phyloP scores from a whole-genome alignment of 306 rosid species.

The Dalbergia cochinchinensis region DNA sequence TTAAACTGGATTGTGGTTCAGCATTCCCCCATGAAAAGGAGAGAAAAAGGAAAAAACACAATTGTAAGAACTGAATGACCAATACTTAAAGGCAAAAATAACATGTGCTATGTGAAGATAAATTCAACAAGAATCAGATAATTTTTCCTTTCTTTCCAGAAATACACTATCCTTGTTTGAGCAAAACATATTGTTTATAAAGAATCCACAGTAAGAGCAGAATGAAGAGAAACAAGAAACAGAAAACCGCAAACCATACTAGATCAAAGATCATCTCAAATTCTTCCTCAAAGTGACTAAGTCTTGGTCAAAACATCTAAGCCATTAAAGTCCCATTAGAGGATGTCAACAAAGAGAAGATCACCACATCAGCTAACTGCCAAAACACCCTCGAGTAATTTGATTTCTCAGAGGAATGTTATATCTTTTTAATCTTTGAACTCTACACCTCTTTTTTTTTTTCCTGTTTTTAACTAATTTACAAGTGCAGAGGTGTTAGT shows the following conservation, averaged over 20 bases:
- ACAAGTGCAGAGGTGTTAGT: conserved; percentile 6
- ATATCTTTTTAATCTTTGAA: neutral
- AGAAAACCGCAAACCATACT: neutral
- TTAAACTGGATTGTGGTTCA: too few species aligned
- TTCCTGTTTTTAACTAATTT: neutral
- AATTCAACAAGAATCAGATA: neutral
- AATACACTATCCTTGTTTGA: neutral
- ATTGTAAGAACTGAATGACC: too few species aligned
- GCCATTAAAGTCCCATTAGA: too few species aligned
- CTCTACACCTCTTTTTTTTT: neutral
- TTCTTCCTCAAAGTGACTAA: too few species aligned
- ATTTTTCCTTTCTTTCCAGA: conserved; percentile 2
- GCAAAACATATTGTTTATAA: neutral
- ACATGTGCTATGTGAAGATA: too few species aligned
- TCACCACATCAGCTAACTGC: neutral
- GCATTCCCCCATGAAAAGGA: too few species aligned
- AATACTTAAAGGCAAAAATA: too few species aligned
- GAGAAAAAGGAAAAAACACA: too few species aligned
- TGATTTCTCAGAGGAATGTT: neutral
- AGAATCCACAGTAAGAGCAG: neutral
- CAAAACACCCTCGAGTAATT: neutral
- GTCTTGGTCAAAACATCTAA: too few species aligned
- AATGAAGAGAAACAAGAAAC: neutral
- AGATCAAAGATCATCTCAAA: neutral
- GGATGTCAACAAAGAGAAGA: neutral